phyloP scores from a whole-genome alignment of 106 monocot species.

The Posidonia australis region DNA sequence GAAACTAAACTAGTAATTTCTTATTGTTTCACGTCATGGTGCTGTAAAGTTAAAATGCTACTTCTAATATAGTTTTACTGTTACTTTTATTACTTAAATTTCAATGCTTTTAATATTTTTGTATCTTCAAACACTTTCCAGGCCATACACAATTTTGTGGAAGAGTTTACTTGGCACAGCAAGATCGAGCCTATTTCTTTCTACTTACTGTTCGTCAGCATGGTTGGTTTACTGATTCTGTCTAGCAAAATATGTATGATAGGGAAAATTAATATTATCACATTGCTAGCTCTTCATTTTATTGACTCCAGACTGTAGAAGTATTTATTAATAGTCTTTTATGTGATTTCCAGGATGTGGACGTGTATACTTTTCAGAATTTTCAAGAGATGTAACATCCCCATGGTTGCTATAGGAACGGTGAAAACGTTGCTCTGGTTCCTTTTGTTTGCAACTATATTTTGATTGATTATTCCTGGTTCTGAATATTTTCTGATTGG shows the following conservation, averaged over 20 bases:
- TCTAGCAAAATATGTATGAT: not conserved
- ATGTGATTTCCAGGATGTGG: conserved; percentile 57
- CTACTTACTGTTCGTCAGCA: conserved; percentile 79
- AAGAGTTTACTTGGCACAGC: conserved; percentile 81
- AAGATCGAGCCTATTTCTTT: conserved; percentile 95
- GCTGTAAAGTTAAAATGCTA: too few species aligned
- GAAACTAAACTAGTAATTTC: too few species aligned
- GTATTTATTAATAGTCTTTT: not conserved
- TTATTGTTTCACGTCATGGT: too few species aligned
- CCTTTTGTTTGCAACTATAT: not conserved
- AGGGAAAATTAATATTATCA: too few species aligned
- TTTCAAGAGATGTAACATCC: conserved; percentile 61
- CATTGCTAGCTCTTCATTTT: not conserved
- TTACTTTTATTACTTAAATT: too few species aligned
- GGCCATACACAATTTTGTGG: conserved; percentile 72
- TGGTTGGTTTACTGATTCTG: conserved; percentile 45
- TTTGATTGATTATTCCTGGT: not conserved
- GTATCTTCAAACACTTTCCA: conserved; percentile 14
- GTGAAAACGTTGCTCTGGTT: conserved; percentile 28
- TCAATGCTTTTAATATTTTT: too few species aligned
- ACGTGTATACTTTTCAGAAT: conserved; percentile 78
- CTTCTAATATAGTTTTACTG: too few species aligned
- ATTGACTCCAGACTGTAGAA: not conserved
- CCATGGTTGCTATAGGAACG: conserved; percentile 68
- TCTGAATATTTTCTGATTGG: not conserved